Evolutionary conservation across 2,329 filamentous ascomycete genomes (phyloP).

Genomic region (Sarocladium brachiariae): DNA sequence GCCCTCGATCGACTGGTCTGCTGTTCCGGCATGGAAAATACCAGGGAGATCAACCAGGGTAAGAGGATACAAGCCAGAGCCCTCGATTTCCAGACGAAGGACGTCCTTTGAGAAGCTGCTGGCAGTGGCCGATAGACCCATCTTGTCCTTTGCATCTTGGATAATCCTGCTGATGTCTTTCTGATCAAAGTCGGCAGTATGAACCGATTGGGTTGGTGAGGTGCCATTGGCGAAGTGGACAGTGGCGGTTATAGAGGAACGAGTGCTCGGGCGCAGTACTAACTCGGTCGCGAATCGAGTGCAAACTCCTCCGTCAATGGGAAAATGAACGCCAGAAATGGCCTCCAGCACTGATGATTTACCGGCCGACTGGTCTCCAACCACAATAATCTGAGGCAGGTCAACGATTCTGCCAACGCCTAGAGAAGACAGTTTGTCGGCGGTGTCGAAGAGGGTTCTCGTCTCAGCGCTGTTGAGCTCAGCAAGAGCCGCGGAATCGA

Average conservation of each 20-base stretch:
- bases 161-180: constrained; percentile 42
- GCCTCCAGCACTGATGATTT: constrained; percentile 62
- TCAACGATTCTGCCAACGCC: constrained; percentile 41
- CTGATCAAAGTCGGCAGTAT: constrained; percentile 28
- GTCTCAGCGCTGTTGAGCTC: constrained; percentile 36
- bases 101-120: constrained; percentile 37
- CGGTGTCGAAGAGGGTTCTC: constrained; percentile 43
- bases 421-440: constrained; percentile 43
- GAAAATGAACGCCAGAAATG: constrained; percentile 54
- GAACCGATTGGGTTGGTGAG: constrained; percentile 15
- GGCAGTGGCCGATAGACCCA: constrained; percentile 33
- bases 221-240: constrained; percentile 28
- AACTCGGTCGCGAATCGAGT: constrained; percentile 58
- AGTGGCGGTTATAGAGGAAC: constrained; percentile 32
- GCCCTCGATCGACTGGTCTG: constrained; percentile 24
- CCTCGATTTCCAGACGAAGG: constrained; percentile 38
- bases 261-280: constrained; percentile 36
- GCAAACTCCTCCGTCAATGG: constrained; percentile 46
- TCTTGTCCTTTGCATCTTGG: constrained; percentile 39
- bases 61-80: constrained; percentile 36
- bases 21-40: constrained; percentile 26
- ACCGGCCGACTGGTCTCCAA: constrained; percentile 53
- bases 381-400: constrained; percentile 50
- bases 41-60: constrained; percentile 51
- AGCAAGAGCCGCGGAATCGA: constrained; percentile 23